Conservation (phyloP, 352 stramenopile species). For the Phytophthora capsici region DNA sequence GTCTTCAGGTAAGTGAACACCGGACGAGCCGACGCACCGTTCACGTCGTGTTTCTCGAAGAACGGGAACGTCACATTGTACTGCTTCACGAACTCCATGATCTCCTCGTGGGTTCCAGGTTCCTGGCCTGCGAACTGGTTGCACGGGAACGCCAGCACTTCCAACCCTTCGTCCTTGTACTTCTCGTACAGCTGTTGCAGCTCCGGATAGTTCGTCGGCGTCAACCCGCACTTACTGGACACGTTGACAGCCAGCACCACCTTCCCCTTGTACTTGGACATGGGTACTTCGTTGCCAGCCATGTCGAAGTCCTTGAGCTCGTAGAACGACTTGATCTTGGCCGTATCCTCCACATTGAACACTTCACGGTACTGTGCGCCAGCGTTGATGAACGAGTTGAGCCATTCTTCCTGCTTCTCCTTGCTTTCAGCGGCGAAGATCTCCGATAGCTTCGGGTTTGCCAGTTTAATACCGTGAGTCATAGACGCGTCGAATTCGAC, state of each 20-base stretch:
- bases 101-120: constrained; percentile 79
- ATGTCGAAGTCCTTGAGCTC: constrained; percentile 83
- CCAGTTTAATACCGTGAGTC: constrained; percentile 52
- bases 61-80: constrained; percentile 57
- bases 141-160: constrained; percentile 86
- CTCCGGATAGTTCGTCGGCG: constrained; percentile 89
- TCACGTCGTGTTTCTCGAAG: constrained; percentile 90
- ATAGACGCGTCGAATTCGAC: constrained; percentile 43
- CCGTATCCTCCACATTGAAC: constrained; percentile 39
- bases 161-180: constrained; percentile 66
- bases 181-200: constrained; percentile 77
- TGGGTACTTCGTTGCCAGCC: constrained; percentile 63
- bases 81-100: constrained; percentile 66
- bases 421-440: constrained; percentile 44
- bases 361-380: constrained; percentile 56
- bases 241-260: constrained; percentile 85
- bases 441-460: constrained; percentile 37
- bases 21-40: constrained; percentile 76
- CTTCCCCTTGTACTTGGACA: constrained; percentile 75
- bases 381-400: constrained; percentile 58
- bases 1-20: constrained; percentile 89
- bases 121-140: constrained; percentile 80
- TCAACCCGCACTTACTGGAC: constrained; percentile 86
- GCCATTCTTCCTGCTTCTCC: constrained; percentile 53
- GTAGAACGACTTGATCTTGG: constrained; percentile 71